A percentile compares a stretch with the other conserved stretches of the same genome.
Conservation (phyloP, 2,329 filamentous ascomycete genomes). For the Microcyclosporella mali region DNA sequence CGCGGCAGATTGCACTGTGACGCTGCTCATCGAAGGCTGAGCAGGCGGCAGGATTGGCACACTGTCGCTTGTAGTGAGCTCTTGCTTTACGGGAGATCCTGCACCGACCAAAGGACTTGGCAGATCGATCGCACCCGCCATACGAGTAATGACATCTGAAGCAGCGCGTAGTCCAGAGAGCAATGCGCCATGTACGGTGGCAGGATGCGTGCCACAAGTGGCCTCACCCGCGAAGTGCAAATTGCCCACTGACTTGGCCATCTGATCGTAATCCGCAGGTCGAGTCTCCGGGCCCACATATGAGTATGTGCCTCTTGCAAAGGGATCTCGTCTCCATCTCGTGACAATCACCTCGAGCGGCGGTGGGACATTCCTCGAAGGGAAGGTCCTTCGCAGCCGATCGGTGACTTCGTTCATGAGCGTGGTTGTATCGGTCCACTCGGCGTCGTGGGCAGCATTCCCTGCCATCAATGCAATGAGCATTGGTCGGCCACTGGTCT, state of each 20-base stretch:
- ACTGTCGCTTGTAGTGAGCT: slow-evolving; percentile 1
- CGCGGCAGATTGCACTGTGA: no score
- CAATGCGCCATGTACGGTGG: slow-evolving; percentile 95
- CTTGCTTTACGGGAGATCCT: slow-evolving; percentile 39
- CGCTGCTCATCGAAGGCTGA: not conserved
- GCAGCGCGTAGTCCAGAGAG: slow-evolving; percentile 86
- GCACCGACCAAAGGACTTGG: slow-evolving; percentile 68
- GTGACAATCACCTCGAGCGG: slow-evolving; percentile 85
- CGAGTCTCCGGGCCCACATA: slow-evolving; percentile 79
- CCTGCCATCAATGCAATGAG: slow-evolving; percentile 93
- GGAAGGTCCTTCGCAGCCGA: slow-evolving; percentile 71
- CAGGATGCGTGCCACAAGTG: slow-evolving; percentile 90
- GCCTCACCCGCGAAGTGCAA: slow-evolving; percentile 95
- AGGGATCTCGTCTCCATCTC: slow-evolving; percentile 83
- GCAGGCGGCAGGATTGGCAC: not conserved
- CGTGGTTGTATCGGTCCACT: slow-evolving; percentile 65
- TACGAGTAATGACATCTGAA: slow-evolving; percentile 71
- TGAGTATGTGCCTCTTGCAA: slow-evolving; percentile 91
- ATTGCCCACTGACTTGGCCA: slow-evolving; percentile 79
- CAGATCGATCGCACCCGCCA: slow-evolving; percentile 75
- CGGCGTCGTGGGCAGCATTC: slow-evolving; percentile 83
- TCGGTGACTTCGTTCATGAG: slow-evolving; percentile 75
- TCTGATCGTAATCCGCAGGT: slow-evolving; percentile 83
- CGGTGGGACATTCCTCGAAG: slow-evolving; percentile 55
- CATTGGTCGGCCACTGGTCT: slow-evolving; percentile 77